A percentile compares a stretch with the other conserved stretches of the same genome.
phyloP scores from a whole-genome alignment of 176 grass and related monocot species.

The Thalia dealbata region DNA sequence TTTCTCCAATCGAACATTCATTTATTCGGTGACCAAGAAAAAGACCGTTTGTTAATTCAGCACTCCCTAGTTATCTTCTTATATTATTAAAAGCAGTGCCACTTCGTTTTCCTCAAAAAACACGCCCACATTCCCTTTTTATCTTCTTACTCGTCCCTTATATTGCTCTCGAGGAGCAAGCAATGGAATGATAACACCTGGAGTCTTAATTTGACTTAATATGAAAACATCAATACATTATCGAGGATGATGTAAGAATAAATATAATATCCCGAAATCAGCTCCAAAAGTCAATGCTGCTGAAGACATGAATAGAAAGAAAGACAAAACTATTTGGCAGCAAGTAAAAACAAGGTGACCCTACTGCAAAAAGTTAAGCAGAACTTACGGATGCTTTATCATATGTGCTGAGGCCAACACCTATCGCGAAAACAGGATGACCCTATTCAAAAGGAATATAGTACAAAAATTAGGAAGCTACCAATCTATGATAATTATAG shows the following conservation, averaged over 20 bases:
- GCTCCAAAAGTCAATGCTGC: not conserved
- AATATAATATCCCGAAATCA: not conserved
- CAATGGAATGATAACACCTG: not conserved
- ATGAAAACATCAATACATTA: not conserved
- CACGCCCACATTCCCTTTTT: too few relatives aligned
- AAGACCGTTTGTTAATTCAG: not conserved
- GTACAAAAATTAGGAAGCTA: not conserved
- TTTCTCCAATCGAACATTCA: not conserved
- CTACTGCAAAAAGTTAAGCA: conserved; percentile 14
- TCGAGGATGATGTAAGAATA: not conserved
- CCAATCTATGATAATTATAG: not conserved
- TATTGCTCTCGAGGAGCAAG: not conserved
- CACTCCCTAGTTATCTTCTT: too few relatives aligned
- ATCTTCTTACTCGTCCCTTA: not conserved
- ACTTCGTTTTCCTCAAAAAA: too few relatives aligned
- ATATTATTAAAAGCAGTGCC: too few relatives aligned
- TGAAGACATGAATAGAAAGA: not conserved
- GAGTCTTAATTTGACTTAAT: not conserved
- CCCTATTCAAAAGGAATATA: conserved; percentile 47
- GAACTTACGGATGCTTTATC: conserved; percentile 80
- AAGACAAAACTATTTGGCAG: not conserved
- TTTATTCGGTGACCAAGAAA: not conserved
- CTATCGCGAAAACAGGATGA: conserved; percentile 65
- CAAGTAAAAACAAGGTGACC: not conserved
- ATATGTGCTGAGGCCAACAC: conserved; percentile 81